These are phyloP conservation scores for Starmerella vaccinii DNA, from an alignment of 805 yeast species.

Conservation along the genomic window DNA sequence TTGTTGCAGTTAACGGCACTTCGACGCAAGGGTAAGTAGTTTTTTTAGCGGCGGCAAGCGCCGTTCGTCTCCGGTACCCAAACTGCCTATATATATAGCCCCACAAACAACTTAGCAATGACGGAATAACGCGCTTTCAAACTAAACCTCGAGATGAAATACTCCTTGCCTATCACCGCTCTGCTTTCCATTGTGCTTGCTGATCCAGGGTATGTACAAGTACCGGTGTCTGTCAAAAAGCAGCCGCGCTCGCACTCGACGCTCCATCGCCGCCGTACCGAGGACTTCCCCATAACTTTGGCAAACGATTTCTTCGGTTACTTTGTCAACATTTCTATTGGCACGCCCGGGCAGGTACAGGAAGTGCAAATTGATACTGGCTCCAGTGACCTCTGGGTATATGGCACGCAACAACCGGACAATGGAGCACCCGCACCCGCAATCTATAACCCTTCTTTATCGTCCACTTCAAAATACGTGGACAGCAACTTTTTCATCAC, in stretches of 20 bases:
- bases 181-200: background rate
- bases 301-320: background rate
- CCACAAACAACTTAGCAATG: too few relatives aligned
- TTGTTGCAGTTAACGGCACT: too few relatives aligned
- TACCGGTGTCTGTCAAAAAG: background rate
- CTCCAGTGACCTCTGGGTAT: conserved; percentile 57
- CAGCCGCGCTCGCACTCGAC: background rate
- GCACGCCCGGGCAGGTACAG: conserved; percentile 48
- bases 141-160: too few relatives aligned
- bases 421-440: background rate
- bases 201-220: background rate
- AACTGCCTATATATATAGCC: too few relatives aligned
- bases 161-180: background rate
- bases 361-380: conserved; percentile 51
- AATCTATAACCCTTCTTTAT: conserved; percentile 25
- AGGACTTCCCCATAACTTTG: background rate
- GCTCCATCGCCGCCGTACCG: background rate
- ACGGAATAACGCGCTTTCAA: too few relatives aligned
- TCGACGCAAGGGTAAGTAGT: too few relatives aligned
- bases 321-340: conserved; percentile 30
- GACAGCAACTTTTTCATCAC: conserved; percentile 1
- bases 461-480: conserved; percentile 19
- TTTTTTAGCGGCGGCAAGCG: too few relatives aligned
- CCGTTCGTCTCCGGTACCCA: too few relatives aligned
- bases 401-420: conserved; percentile 31